phyloP scores from a whole-genome alignment of 2,329 filamentous ascomycete species.

The Apiospora rasikravindrae region DNA sequence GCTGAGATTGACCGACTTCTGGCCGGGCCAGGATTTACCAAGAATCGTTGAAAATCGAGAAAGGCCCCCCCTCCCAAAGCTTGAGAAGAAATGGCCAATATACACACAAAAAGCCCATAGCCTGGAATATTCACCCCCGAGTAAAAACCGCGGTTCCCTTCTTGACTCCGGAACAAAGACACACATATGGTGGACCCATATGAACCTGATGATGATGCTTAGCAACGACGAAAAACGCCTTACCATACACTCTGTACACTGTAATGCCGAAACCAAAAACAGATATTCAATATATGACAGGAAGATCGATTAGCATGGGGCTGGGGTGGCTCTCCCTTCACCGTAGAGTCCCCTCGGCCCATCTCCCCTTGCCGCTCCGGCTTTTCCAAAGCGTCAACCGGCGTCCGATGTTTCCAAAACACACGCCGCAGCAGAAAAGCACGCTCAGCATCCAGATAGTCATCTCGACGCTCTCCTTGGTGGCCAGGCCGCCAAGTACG shows the following conservation, averaged over 20 bases:
- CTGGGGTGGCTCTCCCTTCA: background rate
- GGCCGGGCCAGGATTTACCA: background rate
- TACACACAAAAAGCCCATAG: background rate
- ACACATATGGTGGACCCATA: background rate
- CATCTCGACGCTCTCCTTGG: constrained; percentile 69
- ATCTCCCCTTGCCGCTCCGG: constrained; percentile 49
- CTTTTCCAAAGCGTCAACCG: constrained; percentile 66
- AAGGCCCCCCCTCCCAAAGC: background rate
- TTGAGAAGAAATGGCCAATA: background rate
- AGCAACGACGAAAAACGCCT: background rate
- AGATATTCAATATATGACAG: background rate
- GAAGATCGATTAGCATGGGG: background rate
- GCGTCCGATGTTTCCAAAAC: constrained; percentile 94
- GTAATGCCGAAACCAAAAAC: background rate
- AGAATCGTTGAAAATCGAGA: background rate
- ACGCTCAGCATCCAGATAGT: constrained; percentile 92
- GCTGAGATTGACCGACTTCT: background rate
- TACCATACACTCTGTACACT: background rate
- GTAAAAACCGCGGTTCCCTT: background rate
- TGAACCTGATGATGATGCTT: background rate
- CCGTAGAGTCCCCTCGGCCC: constrained; percentile 37
- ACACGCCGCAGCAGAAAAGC: constrained; percentile 91
- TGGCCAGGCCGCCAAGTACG: constrained; percentile 60
- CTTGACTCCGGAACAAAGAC: background rate
- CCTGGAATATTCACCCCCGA: background rate